These are phyloP conservation scores for Suhomyces kilbournensis DNA, from an alignment of 805 yeast genomes.

Conservation along the genomic window DNA sequence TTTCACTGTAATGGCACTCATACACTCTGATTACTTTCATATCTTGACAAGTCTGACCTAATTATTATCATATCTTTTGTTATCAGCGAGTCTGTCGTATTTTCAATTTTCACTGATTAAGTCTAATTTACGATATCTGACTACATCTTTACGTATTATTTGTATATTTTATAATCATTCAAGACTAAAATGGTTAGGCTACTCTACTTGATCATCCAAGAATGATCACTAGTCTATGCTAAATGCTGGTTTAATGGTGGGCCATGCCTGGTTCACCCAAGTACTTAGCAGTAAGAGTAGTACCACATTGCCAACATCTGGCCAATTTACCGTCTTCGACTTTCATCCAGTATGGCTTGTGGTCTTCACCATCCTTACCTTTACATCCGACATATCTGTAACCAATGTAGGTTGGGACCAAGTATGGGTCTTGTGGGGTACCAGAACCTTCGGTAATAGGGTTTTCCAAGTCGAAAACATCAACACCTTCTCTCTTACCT, in stretches of 20 bases:
- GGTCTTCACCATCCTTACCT: slow-evolving; percentile 86
- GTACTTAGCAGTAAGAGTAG: slow-evolving; percentile 84
- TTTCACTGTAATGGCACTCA: neutral
- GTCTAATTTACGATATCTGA: neutral
- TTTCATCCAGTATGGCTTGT: slow-evolving; percentile 87
- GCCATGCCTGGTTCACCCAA: slow-evolving; percentile 75
- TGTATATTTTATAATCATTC: neutral
- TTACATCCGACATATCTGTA: slow-evolving; percentile 96
- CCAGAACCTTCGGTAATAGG: slow-evolving; percentile 87
- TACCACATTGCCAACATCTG: slow-evolving; percentile 99
- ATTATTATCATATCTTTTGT: neutral
- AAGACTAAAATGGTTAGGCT: neutral
- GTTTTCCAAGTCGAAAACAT: slow-evolving; percentile 85
- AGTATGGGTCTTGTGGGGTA: slow-evolving; percentile 83
- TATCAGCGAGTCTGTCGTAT: neutral
- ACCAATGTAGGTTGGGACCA: slow-evolving; percentile 87
- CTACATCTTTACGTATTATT: neutral
- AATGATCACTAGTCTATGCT: neutral
- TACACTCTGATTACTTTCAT: neutral
- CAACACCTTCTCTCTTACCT: slow-evolving; percentile 94
- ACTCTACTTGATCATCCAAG: neutral
- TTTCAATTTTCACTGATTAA: too few species aligned
- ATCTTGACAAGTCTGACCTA: neutral
- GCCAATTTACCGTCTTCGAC: slow-evolving; percentile 78
- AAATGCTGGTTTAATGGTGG: slow-evolving; percentile 31